A percentile compares a stretch with the other conserved stretches of the same genome.
phyloP scores from a whole-genome alignment of 1,284 basidiomycete species.

The Fomes fomentarius region DNA sequence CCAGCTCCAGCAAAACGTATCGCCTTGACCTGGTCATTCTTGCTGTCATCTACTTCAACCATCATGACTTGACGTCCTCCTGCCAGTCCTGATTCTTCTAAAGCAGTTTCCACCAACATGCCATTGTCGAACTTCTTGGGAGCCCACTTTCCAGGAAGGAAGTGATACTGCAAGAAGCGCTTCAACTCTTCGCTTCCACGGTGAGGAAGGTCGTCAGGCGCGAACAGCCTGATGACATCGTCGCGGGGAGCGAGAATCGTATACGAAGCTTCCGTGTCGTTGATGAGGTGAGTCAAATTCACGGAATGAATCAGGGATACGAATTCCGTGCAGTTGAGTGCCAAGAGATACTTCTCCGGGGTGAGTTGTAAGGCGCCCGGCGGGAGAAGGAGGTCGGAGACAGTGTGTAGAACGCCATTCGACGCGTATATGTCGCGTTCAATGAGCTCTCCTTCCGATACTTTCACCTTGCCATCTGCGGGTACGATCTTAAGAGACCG shows the following conservation, averaged over 20 bases:
- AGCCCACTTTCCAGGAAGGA: slow-evolving; percentile 78
- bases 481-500: slow-evolving; percentile 63
- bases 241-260: slow-evolving; percentile 91
- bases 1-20: slow-evolving; percentile 86
- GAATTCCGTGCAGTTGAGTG: slow-evolving; percentile 90
- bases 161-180: slow-evolving; percentile 81
- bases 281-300: slow-evolving; percentile 77
- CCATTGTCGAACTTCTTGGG: slow-evolving; percentile 72
- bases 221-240: slow-evolving; percentile 74
- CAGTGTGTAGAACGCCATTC: slow-evolving; percentile 94
- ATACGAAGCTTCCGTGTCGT: slow-evolving; percentile 70
- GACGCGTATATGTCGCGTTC: slow-evolving; percentile 86
- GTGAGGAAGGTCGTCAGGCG: slow-evolving; percentile 59
- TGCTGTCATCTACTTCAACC: slow-evolving; percentile 64
- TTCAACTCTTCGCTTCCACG: slow-evolving; percentile 69
- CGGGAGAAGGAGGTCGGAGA: slow-evolving; percentile 84
- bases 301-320: slow-evolving; percentile 87
- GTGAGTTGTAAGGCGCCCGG: slow-evolving; percentile 79
- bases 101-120: slow-evolving; percentile 79
- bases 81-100: slow-evolving; percentile 69
- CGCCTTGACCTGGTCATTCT: slow-evolving; percentile 46
- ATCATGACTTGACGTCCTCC: slow-evolving; percentile 75
- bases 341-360: slow-evolving; percentile 90
- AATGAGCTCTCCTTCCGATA: slow-evolving; percentile 69
- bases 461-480: slow-evolving; percentile 51